Evolutionary conservation across 768 basidiomycete species (phyloP).

Genomic region (Xerocomellus intermedius): DNA sequence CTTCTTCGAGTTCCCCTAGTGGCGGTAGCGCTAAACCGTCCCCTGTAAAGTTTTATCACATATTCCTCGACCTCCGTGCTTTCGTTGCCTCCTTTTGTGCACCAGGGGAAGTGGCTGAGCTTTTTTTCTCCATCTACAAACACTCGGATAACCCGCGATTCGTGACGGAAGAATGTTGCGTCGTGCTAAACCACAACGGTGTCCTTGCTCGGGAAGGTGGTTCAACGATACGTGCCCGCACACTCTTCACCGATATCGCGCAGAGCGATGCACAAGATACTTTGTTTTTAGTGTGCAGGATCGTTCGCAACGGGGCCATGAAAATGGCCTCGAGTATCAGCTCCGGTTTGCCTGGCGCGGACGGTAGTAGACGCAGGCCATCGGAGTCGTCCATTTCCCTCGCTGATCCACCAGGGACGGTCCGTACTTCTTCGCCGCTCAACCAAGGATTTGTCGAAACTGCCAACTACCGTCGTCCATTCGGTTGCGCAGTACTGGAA

Average conservation of each 20-base stretch:
- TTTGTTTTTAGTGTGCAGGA: conserved; percentile 85
- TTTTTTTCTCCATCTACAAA: conserved; percentile 92
- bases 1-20: conserved; percentile 12
- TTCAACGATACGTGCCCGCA: conserved; percentile 59
- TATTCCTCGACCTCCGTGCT: conserved; percentile 87
- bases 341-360: conserved; percentile 40
- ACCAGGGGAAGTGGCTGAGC: conserved; percentile 89
- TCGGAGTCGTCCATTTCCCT: conserved; percentile 50
- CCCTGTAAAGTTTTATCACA: conserved; percentile 78
- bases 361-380: conserved; percentile 47
- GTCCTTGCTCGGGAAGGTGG: conserved; percentile 78
- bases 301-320: conserved; percentile 83
- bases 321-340: conserved; percentile 64
- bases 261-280: conserved; percentile 82
- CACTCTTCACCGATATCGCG: conserved; percentile 88
- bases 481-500: conserved; percentile 94
- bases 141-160: conserved; percentile 73
- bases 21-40: conserved; percentile 32
- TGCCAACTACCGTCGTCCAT: conserved; percentile 76
- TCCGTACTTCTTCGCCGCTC: conserved; percentile 22
- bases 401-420: conserved; percentile 32
- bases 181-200: conserved; percentile 88
- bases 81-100: conserved; percentile 89
- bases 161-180: conserved; percentile 91
- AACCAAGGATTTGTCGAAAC: conserved; percentile 33